These are phyloP conservation scores for Malassezia vespertilionis DNA, from an alignment of 1,284 basidiomycete genomes.

Conservation along the genomic window DNA sequence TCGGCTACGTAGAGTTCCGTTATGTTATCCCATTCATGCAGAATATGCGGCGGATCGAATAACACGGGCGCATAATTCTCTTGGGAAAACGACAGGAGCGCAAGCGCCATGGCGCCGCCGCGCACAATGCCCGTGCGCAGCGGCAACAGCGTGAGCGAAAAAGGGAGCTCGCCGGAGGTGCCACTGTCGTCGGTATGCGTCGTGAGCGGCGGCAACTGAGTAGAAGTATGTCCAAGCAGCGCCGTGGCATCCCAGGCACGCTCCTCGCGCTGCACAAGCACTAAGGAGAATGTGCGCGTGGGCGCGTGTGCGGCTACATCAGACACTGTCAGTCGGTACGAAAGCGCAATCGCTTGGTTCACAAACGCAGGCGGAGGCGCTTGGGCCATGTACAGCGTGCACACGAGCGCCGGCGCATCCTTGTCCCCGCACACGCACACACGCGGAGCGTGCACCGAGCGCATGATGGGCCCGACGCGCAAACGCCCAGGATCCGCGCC, in stretches of 20 bases:
- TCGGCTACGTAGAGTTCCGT: background rate
- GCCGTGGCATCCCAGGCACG: no score
- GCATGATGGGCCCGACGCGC: slow-evolving; percentile 3
- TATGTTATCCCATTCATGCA: background rate
- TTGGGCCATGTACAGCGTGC: background rate
- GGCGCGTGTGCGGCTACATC: no score
- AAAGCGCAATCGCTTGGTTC: no score
- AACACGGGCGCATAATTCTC: background rate
- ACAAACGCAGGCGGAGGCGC: no score
- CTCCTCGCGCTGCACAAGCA: no score
- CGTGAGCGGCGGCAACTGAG: no score
- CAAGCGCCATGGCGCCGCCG: background rate
- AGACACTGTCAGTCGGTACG: no score
- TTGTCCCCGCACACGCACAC: no score
- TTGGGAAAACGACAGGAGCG: background rate
- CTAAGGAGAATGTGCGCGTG: no score
- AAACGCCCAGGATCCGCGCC: slow-evolving; percentile 2
- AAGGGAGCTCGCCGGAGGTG: background rate
- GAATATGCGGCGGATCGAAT: background rate
- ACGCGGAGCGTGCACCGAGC: background rate
- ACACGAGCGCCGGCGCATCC: no score
- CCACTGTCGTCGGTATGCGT: no score
- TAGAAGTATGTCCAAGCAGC: no score
- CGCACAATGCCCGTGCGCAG: background rate
- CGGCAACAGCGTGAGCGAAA: background rate